Evolutionary conservation across 768 basidiomycete genomes (phyloP), one percentile per base, ranked within the genome.

Genomic region (Boletales sp.): DNA sequence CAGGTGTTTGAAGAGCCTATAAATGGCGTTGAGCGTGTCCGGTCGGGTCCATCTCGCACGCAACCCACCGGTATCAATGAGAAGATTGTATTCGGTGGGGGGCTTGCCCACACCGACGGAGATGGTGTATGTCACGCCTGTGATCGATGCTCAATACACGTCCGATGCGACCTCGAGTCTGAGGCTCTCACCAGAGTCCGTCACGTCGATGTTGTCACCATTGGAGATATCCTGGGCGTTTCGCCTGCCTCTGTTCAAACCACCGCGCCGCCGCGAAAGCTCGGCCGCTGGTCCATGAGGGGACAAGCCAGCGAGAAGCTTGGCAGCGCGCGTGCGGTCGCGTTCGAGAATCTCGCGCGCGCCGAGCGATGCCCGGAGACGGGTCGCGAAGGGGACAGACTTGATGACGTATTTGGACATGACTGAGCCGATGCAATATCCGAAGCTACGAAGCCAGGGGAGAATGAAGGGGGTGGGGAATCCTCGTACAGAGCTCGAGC

Each of bases 41-140:
- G 4, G 21, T 18, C n/a, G 12, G 41, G 21, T 9, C 17, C 3
- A 30, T 14, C 13, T 43, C 18, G 8, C 18, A 29, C 21, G 34
- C 44, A 53, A 38, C 69, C 21, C 51, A 75, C 81, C 79, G 1
- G 80, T 84, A 48, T 83, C 81, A 30, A 83, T 80, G 42, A 83
- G 70, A 36, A 85, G 74, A 2, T 63, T 75, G 59, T 73, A 82
- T 43, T 70, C 53, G 5, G 75, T 76, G 3, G 78, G 57, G 7
- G 81, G 81, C 41, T 57, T 69, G 8, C 81, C 81, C 18, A 86
- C 72, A 42, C 75, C 75, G 37, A 83, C 75, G 14, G 72, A 57
- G 51, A 73, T 68, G 8, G 75, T 78, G 61, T 84, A 84, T 14
- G 77, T 79, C 10, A 83, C 79, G 47, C 69, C 73, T 60, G 49